Conservation (phyloP, 352 stramenopile species). For the Pythium sukuiense region DNA sequence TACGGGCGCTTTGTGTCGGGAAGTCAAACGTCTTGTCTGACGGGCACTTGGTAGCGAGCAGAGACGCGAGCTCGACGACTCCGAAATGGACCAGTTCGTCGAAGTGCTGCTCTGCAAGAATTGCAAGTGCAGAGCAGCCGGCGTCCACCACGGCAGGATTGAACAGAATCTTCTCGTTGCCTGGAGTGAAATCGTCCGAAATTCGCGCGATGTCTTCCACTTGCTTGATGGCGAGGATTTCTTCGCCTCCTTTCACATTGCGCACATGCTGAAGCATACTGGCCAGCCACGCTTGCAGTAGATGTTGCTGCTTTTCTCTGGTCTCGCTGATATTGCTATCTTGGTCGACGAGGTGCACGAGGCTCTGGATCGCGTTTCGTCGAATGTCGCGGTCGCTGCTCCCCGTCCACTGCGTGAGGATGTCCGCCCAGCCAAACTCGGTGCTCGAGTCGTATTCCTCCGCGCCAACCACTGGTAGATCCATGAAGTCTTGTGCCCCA, state of each 20-base stretch:
- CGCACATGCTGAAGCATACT: constrained; percentile 76
- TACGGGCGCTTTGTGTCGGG: constrained; percentile 58
- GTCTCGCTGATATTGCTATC: constrained; percentile 21
- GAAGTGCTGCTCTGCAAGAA: constrained; percentile 67
- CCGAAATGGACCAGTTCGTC: constrained; percentile 64
- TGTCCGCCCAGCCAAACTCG: constrained; percentile 82
- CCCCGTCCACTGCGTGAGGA: constrained; percentile 72
- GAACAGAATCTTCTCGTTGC: constrained; percentile 73
- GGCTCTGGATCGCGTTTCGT: constrained; percentile 60
- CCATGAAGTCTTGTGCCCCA: constrained; percentile 52
- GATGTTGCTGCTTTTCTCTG: constrained; percentile 46
- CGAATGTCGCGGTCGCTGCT: constrained; percentile 55
- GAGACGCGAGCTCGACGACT: constrained; percentile 56
- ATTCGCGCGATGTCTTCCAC: constrained; percentile 75
- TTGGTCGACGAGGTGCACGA: constrained; percentile 63
- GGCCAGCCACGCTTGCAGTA: constrained; percentile 78
- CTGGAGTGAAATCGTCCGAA: constrained; percentile 71
- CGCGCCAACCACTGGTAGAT: constrained; percentile 66
- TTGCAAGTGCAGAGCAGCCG: constrained; percentile 61
- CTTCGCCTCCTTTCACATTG: constrained; percentile 48
- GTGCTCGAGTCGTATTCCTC: constrained; percentile 77
- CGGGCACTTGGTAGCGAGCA: constrained; percentile 42
- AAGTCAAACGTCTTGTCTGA: constrained; percentile 39
- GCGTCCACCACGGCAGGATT: constrained; percentile 69
- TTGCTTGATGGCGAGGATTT: constrained; percentile 75